These are phyloP conservation scores for Heimioporus sp. DNA, from an alignment of 768 basidiomycete species.

Conservation along the genomic window DNA sequence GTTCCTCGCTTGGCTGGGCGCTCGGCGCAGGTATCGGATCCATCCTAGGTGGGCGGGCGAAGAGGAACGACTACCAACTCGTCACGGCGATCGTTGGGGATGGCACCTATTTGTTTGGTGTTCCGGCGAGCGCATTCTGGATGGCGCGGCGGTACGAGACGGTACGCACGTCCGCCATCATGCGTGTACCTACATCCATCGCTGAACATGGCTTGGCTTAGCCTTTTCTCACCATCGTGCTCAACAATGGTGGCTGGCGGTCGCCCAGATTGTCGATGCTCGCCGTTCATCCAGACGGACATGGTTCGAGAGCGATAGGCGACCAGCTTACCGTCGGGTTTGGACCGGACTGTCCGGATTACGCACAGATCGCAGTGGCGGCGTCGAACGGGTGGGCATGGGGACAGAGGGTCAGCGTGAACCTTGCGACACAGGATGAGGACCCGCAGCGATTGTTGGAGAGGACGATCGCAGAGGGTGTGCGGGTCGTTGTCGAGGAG, in stretches of 20 bases:
- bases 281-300: constrained; percentile 57
- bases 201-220: constrained; percentile 17
- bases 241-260: constrained; percentile 75
- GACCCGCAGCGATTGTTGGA: constrained; percentile 26
- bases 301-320: constrained; percentile 45
- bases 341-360: constrained; percentile 61
- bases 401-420: constrained; percentile 39
- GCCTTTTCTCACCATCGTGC: constrained; percentile 69
- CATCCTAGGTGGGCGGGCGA: constrained; percentile 39
- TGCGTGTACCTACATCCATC: background rate
- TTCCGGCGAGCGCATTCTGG: constrained; percentile 68
- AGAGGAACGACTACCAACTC: constrained; percentile 43
- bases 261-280: constrained; percentile 66
- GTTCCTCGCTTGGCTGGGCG: constrained; percentile 66
- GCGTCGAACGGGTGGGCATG: constrained; percentile 71
- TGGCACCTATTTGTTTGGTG: constrained; percentile 65
- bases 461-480: constrained; percentile 44
- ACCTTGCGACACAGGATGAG: constrained; percentile 22
- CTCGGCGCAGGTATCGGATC: constrained; percentile 65
- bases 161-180: constrained; percentile 35
- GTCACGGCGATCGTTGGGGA: constrained; percentile 64
- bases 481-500: constrained; percentile 55
- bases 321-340: constrained; percentile 60
- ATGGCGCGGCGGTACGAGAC: constrained; percentile 68
- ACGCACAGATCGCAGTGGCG: constrained; percentile 59